phyloP scores from a whole-genome alignment of 768 basidiomycete species.

The Tephrocybe rancida region DNA sequence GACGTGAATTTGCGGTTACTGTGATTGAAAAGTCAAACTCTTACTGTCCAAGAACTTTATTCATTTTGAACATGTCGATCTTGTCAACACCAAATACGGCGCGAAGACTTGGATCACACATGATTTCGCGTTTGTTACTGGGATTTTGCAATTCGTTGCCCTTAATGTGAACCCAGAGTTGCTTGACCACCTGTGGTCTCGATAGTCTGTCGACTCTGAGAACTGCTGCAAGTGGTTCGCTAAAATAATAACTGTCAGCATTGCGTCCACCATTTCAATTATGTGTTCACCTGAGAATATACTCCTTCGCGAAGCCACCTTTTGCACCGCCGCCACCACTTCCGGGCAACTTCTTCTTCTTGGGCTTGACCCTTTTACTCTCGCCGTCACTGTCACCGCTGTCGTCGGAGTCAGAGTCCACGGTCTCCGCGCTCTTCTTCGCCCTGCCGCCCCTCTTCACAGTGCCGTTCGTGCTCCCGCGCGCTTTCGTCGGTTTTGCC shows the following conservation, averaged over 20 bases:
- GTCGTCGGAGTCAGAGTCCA: slow-evolving; percentile 58
- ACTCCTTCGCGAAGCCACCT: slow-evolving; percentile 83
- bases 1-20: neutral
- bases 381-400: slow-evolving; percentile 43
- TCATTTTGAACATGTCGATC: slow-evolving; percentile 95
- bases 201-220: slow-evolving; percentile 71
- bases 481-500: slow-evolving; percentile 35
- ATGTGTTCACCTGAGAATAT: slow-evolving; percentile 58
- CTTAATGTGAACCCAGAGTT: slow-evolving; percentile 90
- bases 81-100: slow-evolving; percentile 81
- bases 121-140: slow-evolving; percentile 77
- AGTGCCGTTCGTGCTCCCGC: slow-evolving; percentile 37
- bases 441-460: slow-evolving; percentile 45
- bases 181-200: slow-evolving; percentile 89
- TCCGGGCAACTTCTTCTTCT: slow-evolving; percentile 47
- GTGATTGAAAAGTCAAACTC: slow-evolving; percentile 20
- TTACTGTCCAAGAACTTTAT: slow-evolving; percentile 83
- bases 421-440: slow-evolving; percentile 56
- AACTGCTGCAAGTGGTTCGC: slow-evolving; percentile 73
- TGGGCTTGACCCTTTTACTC: slow-evolving; percentile 36
- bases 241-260: slow-evolving; percentile 27
- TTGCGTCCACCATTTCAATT: slow-evolving; percentile 1
- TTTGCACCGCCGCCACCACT: slow-evolving; percentile 54
- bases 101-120: slow-evolving; percentile 75
- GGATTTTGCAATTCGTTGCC: slow-evolving; percentile 83